phyloP scores from a whole-genome alignment of 108 stramenopile species.

The Fistulifera pelliculosa region DNA sequence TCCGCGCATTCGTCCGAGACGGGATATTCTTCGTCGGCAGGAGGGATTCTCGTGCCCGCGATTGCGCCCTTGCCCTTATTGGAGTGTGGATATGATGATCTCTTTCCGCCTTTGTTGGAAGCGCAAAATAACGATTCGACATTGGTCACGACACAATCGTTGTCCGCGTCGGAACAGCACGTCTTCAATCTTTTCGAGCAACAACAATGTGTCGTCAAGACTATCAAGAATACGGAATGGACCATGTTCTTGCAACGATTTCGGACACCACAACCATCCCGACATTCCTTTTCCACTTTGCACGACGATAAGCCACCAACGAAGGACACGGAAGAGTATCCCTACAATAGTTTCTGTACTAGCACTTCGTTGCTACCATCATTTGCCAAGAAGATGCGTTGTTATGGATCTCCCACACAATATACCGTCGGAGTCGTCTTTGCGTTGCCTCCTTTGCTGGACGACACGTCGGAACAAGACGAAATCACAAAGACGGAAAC shows the following conservation, averaged over 20 bases:
- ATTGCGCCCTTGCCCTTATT: conserved; percentile 62
- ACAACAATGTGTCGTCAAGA: conserved; percentile 73
- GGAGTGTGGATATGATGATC: conserved; percentile 39
- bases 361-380: conserved; percentile 62
- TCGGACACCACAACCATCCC: conserved; percentile 15
- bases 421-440: conserved; percentile 78
- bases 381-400: conserved; percentile 70
- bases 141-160: conserved; percentile 7
- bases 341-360: conserved; percentile 74
- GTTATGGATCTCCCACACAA: conserved; percentile 61
- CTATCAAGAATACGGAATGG: conserved; percentile 77
- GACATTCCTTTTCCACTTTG: conserved; percentile 5
- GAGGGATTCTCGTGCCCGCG: conserved; percentile 47
- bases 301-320: conserved; percentile 25
- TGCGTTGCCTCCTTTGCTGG: conserved; percentile 42
- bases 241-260: conserved; percentile 67
- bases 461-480: conserved; percentile 38
- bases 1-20: no score
- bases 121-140: not conserved
- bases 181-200: conserved; percentile 47
- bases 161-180: conserved; percentile 57
- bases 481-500: conserved; percentile 49
- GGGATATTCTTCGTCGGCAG: no score
- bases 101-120: conserved; percentile 44
- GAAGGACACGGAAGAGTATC: conserved; percentile 20